Evolutionary conservation across 768 basidiomycete species (phyloP).

Genomic region (Leccinellum rugosiceps): DNA sequence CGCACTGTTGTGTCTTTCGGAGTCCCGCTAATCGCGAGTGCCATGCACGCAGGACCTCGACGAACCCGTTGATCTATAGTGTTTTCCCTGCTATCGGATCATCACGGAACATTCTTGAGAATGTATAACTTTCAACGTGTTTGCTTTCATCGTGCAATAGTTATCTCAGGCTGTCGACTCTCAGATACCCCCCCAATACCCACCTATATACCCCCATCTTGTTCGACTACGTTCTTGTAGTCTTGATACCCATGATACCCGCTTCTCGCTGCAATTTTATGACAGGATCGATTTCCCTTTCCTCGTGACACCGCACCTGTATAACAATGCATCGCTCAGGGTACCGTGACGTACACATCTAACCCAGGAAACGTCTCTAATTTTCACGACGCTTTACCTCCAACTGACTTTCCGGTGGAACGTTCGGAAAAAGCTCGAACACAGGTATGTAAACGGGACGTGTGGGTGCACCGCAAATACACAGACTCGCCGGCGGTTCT

Average conservation of each 20-base stretch:
- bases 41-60: constrained; percentile 18
- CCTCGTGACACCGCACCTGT: not conserved
- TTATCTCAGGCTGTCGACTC: not conserved
- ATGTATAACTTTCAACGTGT: not conserved
- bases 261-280: not conserved
- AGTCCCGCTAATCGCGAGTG: not conserved
- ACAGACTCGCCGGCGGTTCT: too few species aligned
- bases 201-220: not conserved
- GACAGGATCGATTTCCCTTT: not conserved
- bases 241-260: not conserved
- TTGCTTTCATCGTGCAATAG: not conserved
- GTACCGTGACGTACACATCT: too few species aligned
- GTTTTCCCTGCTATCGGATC: not conserved
- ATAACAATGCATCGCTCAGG: not conserved
- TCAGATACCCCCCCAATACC: too few species aligned
- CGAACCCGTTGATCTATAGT: constrained; percentile 21
- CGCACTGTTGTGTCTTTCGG: not conserved
- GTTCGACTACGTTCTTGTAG: not conserved
- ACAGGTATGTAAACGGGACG: not conserved
- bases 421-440: not conserved
- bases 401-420: not conserved
- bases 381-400: not conserved
- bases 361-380: not conserved
- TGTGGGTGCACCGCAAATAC: not conserved
- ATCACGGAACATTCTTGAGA: not conserved